Evolutionary conservation across 768 basidiomycete genomes (phyloP).

Genomic region (Pisolithus marmoratus): DNA sequence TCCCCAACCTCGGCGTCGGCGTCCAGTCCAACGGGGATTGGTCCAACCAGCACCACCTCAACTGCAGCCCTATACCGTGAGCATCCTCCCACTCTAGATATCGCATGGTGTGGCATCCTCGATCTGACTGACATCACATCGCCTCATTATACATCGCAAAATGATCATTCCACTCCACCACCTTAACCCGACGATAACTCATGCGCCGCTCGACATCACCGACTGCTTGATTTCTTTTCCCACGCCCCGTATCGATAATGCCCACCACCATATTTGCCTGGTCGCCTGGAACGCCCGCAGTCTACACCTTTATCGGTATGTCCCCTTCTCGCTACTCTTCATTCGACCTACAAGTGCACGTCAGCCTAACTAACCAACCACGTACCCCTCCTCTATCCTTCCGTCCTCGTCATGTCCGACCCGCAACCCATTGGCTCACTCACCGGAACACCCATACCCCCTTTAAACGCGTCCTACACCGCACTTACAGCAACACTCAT

Average conservation of each 20-base stretch:
- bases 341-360: neutral
- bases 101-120: neutral
- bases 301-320: slow-evolving; percentile 30
- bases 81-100: slow-evolving; percentile 2
- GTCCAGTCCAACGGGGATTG: neutral
- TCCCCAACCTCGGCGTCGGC: neutral
- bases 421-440: neutral
- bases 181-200: too few relatives aligned
- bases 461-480: slow-evolving; percentile 27
- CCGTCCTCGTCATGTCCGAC: slow-evolving; percentile 14
- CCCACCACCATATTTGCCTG: neutral
- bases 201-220: neutral
- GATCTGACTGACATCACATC: neutral
- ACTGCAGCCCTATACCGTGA: slow-evolving; percentile 27
- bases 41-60: slow-evolving; percentile 2
- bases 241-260: neutral
- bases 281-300: slow-evolving; percentile 9
- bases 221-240: neutral
- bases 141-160: neutral
- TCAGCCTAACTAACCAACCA: neutral
- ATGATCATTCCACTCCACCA: neutral
- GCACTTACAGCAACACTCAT: slow-evolving; percentile 59
- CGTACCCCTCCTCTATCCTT: too few relatives aligned
- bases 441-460: neutral
- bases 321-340: neutral